These are phyloP conservation scores for Epichloe uncinata DNA, from an alignment of 2,329 filamentous ascomycete species.

Conservation along the genomic window DNA sequence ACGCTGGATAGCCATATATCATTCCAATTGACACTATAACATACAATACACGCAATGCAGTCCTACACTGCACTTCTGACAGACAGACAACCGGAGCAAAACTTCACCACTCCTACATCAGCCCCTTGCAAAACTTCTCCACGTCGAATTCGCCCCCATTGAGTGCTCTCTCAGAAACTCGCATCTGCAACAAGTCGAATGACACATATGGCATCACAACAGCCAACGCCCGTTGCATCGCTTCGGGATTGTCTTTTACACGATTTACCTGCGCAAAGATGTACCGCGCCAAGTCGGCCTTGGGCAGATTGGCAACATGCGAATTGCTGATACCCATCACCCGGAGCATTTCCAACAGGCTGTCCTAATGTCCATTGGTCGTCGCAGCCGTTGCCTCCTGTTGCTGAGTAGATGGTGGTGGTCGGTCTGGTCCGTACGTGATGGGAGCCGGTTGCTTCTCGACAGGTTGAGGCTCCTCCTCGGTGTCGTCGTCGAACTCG, in stretches of 20 bases:
- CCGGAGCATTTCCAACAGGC: constrained; percentile 4
- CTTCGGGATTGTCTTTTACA: background rate
- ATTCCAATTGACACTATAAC: background rate
- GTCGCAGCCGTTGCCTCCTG: constrained; percentile 8
- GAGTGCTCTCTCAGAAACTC: background rate
- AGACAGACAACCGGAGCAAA: background rate
- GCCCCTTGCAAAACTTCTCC: background rate
- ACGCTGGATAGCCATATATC: background rate
- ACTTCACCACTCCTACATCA: background rate
- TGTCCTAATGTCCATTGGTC: constrained; percentile 31
- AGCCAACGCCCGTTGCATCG: background rate
- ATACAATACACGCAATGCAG: background rate
- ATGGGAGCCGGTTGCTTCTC: constrained; percentile 22
- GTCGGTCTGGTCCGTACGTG: constrained; percentile 35
- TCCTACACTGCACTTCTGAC: background rate
- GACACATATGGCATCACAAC: background rate
- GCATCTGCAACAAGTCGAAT: background rate
- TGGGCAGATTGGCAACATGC: background rate
- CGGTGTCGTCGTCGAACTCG: constrained; percentile 49
- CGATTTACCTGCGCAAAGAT: background rate
- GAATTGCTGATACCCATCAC: background rate
- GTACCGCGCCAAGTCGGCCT: background rate
- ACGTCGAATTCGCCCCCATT: background rate
- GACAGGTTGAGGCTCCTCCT: constrained; percentile 32
- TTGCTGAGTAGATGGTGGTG: constrained; percentile 23